Evolutionary conservation across 768 basidiomycete genomes (phyloP), one percentile per base, ranked within the genome.

Genomic region (Atractiella rhizophila): DNA sequence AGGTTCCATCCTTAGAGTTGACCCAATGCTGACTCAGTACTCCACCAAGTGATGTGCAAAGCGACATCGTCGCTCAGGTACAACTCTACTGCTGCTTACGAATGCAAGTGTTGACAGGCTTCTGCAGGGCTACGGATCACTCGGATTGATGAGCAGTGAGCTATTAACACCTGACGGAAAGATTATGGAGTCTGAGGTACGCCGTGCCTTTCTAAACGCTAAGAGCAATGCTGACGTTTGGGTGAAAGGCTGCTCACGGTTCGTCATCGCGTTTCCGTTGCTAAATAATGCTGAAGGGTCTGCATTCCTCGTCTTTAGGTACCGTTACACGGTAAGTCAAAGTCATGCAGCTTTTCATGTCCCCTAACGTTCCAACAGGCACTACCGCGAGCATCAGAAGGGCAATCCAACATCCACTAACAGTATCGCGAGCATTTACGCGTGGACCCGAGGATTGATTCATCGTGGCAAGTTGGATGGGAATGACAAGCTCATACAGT

Each of bases 371-470:
- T 37, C 20, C 43, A 91, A n/a, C 86, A 2, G 88, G 28, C 88
- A 96, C 63, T 98, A 86, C 62, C 76, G 88, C 42, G 88, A 96
- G 62, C 76, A 71, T 58, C 88, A 96, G 61, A 88, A 94, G 66
- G 88, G 88, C 37, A 74, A 76, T 44, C 91, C 96, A 65, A 96
- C 88, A 10, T 85, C 80, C 43, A 98, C 88, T 35, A 98, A 98
- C 69, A 86, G 88, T 29, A 85, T 96, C 51, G 88, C 88, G 33
- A 83, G 79, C 42, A 94, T 98, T 64, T 96, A 86, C 54, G 88
- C 88, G 7, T 98, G 88, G 88, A 96, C 88, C 13, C 74, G 91
- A 34, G 88, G 88, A 0, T 67, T 98, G 30, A 62, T 81, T 7
- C 46, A 48, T 44, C 40, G 42, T 15, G 35, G 85, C 48, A 83